Evolutionary conservation across 352 stramenopile species (phyloP).

Genomic region (Phytophthora pisi): DNA sequence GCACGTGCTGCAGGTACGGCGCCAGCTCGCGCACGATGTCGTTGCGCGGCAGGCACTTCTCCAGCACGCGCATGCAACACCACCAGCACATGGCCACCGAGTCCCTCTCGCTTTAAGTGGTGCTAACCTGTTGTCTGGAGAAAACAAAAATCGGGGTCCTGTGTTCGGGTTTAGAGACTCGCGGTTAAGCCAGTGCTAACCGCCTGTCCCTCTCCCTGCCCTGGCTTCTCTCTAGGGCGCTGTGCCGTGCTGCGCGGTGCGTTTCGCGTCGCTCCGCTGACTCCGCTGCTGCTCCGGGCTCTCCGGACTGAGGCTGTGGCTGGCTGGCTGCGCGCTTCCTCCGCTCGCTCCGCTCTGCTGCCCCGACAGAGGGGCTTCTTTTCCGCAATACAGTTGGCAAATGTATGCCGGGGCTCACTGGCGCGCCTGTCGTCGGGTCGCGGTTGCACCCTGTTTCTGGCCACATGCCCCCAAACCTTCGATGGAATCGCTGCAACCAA

Average conservation of each 20-base stretch:
- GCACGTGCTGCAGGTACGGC: slow-evolving; percentile 86
- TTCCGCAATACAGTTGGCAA: slow-evolving; percentile 18
- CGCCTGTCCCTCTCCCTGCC: background rate
- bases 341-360: slow-evolving; percentile 1
- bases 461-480: background rate
- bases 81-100: slow-evolving; percentile 72
- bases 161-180: background rate
- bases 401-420: slow-evolving; percentile 15
- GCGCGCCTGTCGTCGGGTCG: slow-evolving; percentile 2
- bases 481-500: background rate
- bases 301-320: background rate
- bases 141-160: background rate
- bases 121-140: background rate
- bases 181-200: background rate
- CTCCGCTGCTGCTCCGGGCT: background rate
- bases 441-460: background rate
- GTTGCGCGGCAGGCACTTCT: slow-evolving; percentile 86
- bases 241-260: background rate
- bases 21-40: slow-evolving; percentile 88
- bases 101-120: background rate
- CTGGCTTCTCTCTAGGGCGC: background rate
- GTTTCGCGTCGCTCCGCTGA: background rate
- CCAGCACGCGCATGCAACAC: slow-evolving; percentile 89
- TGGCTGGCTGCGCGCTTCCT: background rate
- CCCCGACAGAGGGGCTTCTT: slow-evolving; percentile 15